Conservation (phyloP, 768 basidiomycete genomes). For the Podaxis rugospora region DNA sequence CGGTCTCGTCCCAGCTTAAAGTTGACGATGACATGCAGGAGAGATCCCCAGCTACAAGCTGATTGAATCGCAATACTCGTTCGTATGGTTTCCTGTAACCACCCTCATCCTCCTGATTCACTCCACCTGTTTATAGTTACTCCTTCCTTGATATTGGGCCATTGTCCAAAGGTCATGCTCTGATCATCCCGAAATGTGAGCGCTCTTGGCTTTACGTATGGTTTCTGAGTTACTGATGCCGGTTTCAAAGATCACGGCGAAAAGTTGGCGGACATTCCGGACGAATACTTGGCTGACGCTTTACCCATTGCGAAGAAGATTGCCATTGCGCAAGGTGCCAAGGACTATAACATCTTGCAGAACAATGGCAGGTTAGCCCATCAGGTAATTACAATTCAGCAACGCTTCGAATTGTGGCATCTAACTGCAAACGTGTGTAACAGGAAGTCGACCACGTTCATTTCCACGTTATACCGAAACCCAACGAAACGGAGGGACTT, state of each 20-base stretch:
- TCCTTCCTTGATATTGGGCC: slow-evolving; percentile 95
- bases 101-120: neutral
- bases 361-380: slow-evolving; percentile 56
- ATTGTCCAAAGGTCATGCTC: slow-evolving; percentile 83
- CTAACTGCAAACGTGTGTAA: neutral
- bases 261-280: slow-evolving; percentile 85
- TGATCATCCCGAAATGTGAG: slow-evolving; percentile 91
- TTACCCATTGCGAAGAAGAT: slow-evolving; percentile 87
- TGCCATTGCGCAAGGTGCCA: slow-evolving; percentile 64
- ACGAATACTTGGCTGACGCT: slow-evolving; percentile 74
- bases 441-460: slow-evolving; percentile 84
- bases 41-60: slow-evolving; percentile 90
- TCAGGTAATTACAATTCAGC: slow-evolving; percentile 32
- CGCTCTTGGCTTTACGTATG: neutral
- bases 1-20: neutral
- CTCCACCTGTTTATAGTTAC: slow-evolving; percentile 38
- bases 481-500: slow-evolving; percentile 67
- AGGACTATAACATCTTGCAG: slow-evolving; percentile 86
- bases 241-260: slow-evolving; percentile 65
- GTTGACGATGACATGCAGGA: slow-evolving; percentile 38
- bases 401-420: neutral
- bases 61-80: slow-evolving; percentile 70
- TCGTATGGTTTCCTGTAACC: slow-evolving; percentile 23
- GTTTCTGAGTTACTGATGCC: neutral
- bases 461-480: slow-evolving; percentile 94